phyloP scores from a whole-genome alignment of 169 alveolate species.

The Blepharisma undulans region DNA sequence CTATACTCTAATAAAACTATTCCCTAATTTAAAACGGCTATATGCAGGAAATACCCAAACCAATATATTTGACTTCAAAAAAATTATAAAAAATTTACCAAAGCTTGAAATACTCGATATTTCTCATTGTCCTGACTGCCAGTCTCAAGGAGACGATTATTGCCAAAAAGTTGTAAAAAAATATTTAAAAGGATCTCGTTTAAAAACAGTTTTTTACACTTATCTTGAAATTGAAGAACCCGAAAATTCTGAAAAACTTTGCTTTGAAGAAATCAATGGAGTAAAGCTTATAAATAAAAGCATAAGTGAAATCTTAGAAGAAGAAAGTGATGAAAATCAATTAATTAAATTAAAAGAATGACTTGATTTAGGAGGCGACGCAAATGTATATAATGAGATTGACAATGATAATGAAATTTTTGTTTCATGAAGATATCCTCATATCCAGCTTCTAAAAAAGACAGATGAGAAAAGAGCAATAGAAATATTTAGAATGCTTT shows the following conservation, averaged over 20 bases:
- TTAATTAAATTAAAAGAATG: neutral
- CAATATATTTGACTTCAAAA: neutral
- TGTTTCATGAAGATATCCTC: neutral
- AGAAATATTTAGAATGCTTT: neutral
- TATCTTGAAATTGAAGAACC: neutral
- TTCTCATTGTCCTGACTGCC: neutral
- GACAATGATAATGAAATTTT: neutral
- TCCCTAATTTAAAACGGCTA: neutral
- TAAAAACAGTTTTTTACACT: neutral
- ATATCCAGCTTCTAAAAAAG: too few species aligned
- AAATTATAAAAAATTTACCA: neutral
- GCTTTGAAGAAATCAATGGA: neutral
- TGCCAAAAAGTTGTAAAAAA: neutral
- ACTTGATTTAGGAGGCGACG: neutral
- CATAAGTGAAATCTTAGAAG: neutral
- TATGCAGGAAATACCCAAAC: constrained; percentile 4
- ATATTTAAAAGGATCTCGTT: neutral
- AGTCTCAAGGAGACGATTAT: neutral
- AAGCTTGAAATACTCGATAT: neutral
- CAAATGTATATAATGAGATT: neutral
- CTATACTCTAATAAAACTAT: neutral
- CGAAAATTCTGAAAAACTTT: neutral
- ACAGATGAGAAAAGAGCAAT: neutral
- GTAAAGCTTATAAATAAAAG: neutral
- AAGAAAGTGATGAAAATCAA: neutral